phyloP scores from a whole-genome alignment of 1,139 yeast genomes.

The Suzukiozyma palmioleophila region DNA sequence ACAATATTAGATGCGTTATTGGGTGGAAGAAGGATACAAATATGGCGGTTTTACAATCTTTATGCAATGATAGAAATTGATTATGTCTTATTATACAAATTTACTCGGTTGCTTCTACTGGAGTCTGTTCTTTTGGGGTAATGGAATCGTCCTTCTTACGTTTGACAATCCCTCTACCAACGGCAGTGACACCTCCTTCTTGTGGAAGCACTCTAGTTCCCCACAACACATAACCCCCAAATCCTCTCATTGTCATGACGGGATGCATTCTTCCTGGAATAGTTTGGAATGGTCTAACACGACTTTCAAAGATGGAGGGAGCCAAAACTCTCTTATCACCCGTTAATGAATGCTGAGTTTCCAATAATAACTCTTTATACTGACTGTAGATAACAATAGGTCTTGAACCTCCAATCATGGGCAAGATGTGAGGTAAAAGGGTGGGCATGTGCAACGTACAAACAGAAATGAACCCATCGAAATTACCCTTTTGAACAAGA shows the following conservation, averaged over 20 bases:
- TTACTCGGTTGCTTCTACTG: not conserved
- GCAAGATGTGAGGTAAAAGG: constrained; percentile 57
- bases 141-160: constrained; percentile 18
- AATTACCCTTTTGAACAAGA: constrained; percentile 46
- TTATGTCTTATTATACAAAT: not conserved
- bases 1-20: constrained; percentile 34
- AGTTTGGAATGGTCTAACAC: constrained; percentile 86
- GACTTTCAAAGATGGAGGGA: constrained; percentile 77
- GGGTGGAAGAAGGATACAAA: constrained; percentile 25
- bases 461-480: constrained; percentile 75
- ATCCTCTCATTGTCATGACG: constrained; percentile 87
- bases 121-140: constrained; percentile 2
- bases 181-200: constrained; percentile 48
- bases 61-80: not conserved
- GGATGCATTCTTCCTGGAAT: constrained; percentile 95
- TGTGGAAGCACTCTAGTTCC: constrained; percentile 79
- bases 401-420: constrained; percentile 77
- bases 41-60: constrained; percentile 5
- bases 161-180: constrained; percentile 48
- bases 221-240: constrained; percentile 83
- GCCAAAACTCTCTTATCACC: constrained; percentile 71
- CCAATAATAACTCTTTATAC: constrained; percentile 72
- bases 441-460: constrained; percentile 69
- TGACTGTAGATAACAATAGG: constrained; percentile 82
- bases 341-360: constrained; percentile 63